A percentile compares a stretch with the other conserved stretches of the same genome.
Evolutionary conservation across 331 rosid species (phyloP).

Genomic region (Telfairia occidentalis): DNA sequence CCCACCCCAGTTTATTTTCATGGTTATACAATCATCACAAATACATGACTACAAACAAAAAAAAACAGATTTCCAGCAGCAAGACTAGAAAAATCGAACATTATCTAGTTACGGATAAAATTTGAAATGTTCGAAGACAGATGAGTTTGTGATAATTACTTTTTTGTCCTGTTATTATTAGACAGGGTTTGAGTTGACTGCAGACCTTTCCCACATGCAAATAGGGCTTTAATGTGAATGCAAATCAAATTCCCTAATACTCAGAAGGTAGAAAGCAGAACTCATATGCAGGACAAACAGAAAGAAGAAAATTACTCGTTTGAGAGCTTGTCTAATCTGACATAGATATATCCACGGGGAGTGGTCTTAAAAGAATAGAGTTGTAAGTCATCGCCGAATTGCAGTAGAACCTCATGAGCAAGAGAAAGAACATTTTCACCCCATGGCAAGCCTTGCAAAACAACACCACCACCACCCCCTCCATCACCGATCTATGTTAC

Average conservation of each 20-base stretch:
- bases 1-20: not conserved
- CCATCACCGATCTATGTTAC: slow-evolving; percentile 65
- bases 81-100: not conserved
- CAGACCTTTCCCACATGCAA: not conserved
- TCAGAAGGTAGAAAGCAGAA: not conserved
- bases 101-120: not conserved
- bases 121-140: not conserved
- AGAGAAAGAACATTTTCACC: slow-evolving; percentile 56
- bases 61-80: not conserved
- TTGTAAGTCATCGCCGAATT: slow-evolving; percentile 46
- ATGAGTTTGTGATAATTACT: not conserved
- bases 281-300: not conserved
- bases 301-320: slow-evolving; percentile 37
- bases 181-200: not conserved
- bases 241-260: not conserved
- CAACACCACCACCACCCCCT: slow-evolving; percentile 79
- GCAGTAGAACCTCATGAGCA: slow-evolving; percentile 48
- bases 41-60: not conserved
- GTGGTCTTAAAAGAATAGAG: slow-evolving; percentile 69
- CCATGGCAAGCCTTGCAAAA: slow-evolving; percentile 62
- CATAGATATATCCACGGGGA: slow-evolving; percentile 66
- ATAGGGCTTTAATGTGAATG: not conserved
- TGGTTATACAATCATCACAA: not conserved
- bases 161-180: not conserved
- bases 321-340: slow-evolving; percentile 75